Evolutionary conservation across 768 basidiomycete genomes (phyloP).

Genomic region (Pisolithus orientalis): DNA sequence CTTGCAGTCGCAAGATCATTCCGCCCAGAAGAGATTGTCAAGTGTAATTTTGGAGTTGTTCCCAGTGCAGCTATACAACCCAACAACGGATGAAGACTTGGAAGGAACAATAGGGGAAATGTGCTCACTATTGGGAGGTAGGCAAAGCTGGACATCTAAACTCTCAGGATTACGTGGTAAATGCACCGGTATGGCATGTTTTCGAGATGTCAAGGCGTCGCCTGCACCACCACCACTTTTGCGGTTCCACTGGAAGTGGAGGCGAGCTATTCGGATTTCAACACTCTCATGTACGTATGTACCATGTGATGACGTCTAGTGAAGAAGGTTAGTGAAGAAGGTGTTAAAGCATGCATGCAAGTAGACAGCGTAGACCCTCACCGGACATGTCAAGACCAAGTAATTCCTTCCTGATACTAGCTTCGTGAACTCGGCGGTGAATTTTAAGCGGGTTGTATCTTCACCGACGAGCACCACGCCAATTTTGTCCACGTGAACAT

Average conservation of each 20-base stretch:
- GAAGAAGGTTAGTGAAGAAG: not conserved
- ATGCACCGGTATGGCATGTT: conserved; percentile 40
- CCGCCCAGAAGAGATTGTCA: conserved; percentile 60
- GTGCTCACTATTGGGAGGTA: conserved; percentile 37
- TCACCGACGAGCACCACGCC: conserved; percentile 54
- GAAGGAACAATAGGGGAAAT: conserved; percentile 12
- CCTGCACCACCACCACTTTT: conserved; percentile 21
- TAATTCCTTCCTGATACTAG: conserved; percentile 55
- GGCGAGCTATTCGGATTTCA: conserved; percentile 57
- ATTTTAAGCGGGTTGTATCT: conserved; percentile 58
- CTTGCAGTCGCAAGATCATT: conserved; percentile 54
- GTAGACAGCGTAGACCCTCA: conserved; percentile 31
- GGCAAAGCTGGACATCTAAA: conserved; percentile 56
- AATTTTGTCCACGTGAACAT: conserved; percentile 56
- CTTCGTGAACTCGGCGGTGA: conserved; percentile 33
- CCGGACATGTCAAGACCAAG: conserved; percentile 64
- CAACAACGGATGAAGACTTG: conserved; percentile 6
- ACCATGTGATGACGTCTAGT: conserved; percentile 66
- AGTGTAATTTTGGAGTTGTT: conserved; percentile 43
- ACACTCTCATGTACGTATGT: conserved; percentile 61
- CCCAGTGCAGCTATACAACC: conserved; percentile 57
- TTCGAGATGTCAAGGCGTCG: conserved; percentile 5
- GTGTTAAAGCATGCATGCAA: not conserved
- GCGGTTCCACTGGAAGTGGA: conserved; percentile 63
- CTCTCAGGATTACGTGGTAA: conserved; percentile 60